Percentiles rank a stretch among this genome's conserved stretches.
phyloP scores from a whole-genome alignment of 495 filamentous ascomycete species.

The Chaetomidium leptoderma region DNA sequence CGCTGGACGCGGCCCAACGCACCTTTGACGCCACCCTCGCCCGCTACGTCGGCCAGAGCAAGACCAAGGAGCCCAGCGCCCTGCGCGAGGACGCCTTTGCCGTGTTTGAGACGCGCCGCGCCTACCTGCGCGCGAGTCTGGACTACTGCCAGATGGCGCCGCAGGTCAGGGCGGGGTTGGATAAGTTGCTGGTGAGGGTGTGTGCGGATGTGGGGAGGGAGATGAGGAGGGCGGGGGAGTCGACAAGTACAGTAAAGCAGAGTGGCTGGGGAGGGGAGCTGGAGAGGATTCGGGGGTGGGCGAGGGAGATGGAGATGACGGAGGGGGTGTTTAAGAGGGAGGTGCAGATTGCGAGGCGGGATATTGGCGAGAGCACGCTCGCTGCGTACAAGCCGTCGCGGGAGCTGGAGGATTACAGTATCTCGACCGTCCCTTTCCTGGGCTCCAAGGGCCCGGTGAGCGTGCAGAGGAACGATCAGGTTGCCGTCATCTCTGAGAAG shows the following conservation, averaged over 20 bases:
- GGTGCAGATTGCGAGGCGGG: constrained; percentile 68
- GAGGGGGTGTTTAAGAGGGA: constrained; percentile 77
- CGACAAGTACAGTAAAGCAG: constrained; percentile 44
- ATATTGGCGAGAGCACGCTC: constrained; percentile 77
- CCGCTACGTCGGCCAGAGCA: constrained; percentile 76
- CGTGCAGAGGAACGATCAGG: constrained; percentile 44
- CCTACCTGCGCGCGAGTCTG: constrained; percentile 85
- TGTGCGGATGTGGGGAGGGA: constrained; percentile 85
- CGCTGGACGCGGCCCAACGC: constrained; percentile 76
- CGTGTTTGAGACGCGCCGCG: constrained; percentile 87
- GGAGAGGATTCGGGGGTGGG: constrained; percentile 87
- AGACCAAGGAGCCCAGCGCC: constrained; percentile 86
- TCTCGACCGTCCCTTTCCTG: constrained; percentile 79
- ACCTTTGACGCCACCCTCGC: constrained; percentile 73
- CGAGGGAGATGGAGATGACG: constrained; percentile 81
- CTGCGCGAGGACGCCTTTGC: constrained; percentile 94
- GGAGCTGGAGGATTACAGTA: constrained; percentile 88
- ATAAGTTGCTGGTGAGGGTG: constrained; percentile 76
- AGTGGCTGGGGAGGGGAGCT: constrained; percentile 64
- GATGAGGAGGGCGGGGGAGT: constrained; percentile 41
- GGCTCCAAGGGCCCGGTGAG: constrained; percentile 64
- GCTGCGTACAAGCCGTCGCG: constrained; percentile 69
- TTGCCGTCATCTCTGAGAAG: constrained; percentile 61
- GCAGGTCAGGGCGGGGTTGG: constrained; percentile 72
- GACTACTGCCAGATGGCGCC: constrained; percentile 88